Evolutionary conservation across 768 basidiomycete genomes (phyloP).

Genomic region (Podaxis pistillaris): DNA sequence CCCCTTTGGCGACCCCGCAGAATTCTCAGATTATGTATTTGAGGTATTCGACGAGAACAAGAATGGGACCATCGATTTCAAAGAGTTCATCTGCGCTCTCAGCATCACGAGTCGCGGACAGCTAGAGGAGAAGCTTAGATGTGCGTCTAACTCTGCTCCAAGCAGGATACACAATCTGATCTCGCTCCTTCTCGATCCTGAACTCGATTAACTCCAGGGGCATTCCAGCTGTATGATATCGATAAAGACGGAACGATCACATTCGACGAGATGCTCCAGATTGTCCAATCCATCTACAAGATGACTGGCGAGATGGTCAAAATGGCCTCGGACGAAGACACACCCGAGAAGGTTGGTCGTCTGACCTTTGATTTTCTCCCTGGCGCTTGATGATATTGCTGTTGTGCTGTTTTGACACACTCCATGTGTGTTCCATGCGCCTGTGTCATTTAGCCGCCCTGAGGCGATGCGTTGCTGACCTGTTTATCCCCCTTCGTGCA

Average conservation of each 20-base stretch:
- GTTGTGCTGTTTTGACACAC: background rate
- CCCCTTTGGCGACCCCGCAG: constrained; percentile 95
- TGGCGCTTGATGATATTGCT: background rate
- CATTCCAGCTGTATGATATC: constrained; percentile 98
- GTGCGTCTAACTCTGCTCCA: constrained; percentile 45
- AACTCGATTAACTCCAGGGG: constrained; percentile 63
- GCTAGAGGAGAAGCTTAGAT: constrained; percentile 97
- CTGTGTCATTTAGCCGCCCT: background rate
- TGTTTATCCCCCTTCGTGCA: constrained; percentile 30
- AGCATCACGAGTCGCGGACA: constrained; percentile 92
- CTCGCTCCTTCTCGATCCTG: constrained; percentile 5
- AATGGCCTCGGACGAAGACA: constrained; percentile 97
- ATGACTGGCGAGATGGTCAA: constrained; percentile 99
- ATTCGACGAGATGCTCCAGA: constrained; percentile 98
- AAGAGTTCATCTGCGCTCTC: constrained; percentile 98
- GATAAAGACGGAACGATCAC: constrained; percentile 98
- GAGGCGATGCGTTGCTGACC: constrained; percentile 17
- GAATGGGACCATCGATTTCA: constrained; percentile 98
- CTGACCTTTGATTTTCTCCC: constrained; percentile 4
- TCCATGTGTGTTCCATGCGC: background rate
- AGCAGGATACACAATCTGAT: constrained; percentile 8
- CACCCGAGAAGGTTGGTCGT: constrained; percentile 87
- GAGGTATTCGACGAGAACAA: constrained; percentile 95
- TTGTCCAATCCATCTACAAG: constrained; percentile 98
- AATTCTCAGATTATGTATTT: constrained; percentile 99